Base-by-base conservation (phyloP, 176 grass and related monocot species). In the Miscanthus lutarioriparius region DNA sequence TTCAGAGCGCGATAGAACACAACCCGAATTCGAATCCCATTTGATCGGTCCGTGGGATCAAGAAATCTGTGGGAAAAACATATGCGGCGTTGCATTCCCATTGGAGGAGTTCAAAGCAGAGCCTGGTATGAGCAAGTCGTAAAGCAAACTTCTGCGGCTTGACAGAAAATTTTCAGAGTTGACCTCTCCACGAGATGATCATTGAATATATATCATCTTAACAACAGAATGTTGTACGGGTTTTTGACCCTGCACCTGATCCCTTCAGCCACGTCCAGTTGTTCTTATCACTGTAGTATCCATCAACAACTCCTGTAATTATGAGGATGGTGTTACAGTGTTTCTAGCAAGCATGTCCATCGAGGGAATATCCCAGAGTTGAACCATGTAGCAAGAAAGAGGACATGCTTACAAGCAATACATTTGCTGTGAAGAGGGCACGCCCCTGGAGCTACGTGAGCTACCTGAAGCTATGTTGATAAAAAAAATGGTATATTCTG, bases 21-120 rank as follows among this genome's bases (percentile, higher is more conserved):
- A 83, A 11, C 77, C 87, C 9, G 89, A 93, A 68, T 86, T 91
- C 4, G 94, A 98, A 72, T 64, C 89, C 23, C 93, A 98, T 88
- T 86, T 95, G 58, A 61, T 93, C 11, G 87, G 85, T 66, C 86
- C 86, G 2, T 93, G 91, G 91, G 89, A 90, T 76, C 89, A 88
- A 83, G 94, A 97, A 75, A 71, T 92, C 1, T 84, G 76, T 30
- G 75, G 61, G 25, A 89, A 88, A 22, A 91, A 70, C 82, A 69
- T 82, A 47, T 58, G 66, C 0, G 69, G 51, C 23, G 62, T 79
- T 43, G 69, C 70, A 63, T 90, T 92, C 64, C 43, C 35, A 19
- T 61, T 81, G 45, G 83, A 78, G 20, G 83, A 89, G 69, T 90
- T 97, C 49, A 92, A 94, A 74, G 83, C 64, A 41, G 81, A 86